These are phyloP conservation scores for Quercus rubra DNA, from an alignment of 306 rosid genomes.

Conservation along the genomic window DNA sequence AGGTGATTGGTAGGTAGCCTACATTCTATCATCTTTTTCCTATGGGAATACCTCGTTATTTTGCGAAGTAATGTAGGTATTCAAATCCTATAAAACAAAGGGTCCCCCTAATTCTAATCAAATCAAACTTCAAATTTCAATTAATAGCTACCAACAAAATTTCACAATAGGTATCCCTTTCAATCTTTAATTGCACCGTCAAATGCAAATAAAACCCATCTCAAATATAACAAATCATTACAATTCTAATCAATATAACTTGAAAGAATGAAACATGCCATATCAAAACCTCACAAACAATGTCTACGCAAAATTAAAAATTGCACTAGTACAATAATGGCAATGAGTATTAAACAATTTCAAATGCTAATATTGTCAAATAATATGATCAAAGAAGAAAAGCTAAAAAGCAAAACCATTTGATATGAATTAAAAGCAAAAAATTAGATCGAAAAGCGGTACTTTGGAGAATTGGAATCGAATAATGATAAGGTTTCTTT, in stretches of 20 bases:
- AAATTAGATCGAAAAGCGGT: too few species aligned
- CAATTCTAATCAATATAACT: too few species aligned
- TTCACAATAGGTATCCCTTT: not conserved
- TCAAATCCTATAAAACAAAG: not conserved
- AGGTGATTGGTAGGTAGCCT: too few species aligned
- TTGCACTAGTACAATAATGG: not conserved
- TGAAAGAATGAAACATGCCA: not conserved
- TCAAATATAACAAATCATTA: not conserved
- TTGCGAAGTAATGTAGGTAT: not conserved
- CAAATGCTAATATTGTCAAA: too few species aligned
- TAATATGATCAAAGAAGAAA: too few species aligned
- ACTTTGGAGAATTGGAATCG: too few species aligned
- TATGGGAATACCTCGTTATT: not conserved
- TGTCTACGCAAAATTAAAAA: not conserved
- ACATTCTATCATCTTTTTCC: too few species aligned
- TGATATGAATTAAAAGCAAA: too few species aligned
- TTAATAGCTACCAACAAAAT: not conserved
- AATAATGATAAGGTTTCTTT: too few species aligned
- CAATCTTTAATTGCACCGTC: not conserved
- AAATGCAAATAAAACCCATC: not conserved
- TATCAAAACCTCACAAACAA: not conserved
- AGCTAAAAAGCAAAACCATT: too few species aligned
- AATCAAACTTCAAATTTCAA: not conserved
- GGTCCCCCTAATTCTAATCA: not conserved
- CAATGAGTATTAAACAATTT: not conserved